Conservation (phyloP, 2,329 filamentous ascomycete species). For the Pezicula radicicola region DNA sequence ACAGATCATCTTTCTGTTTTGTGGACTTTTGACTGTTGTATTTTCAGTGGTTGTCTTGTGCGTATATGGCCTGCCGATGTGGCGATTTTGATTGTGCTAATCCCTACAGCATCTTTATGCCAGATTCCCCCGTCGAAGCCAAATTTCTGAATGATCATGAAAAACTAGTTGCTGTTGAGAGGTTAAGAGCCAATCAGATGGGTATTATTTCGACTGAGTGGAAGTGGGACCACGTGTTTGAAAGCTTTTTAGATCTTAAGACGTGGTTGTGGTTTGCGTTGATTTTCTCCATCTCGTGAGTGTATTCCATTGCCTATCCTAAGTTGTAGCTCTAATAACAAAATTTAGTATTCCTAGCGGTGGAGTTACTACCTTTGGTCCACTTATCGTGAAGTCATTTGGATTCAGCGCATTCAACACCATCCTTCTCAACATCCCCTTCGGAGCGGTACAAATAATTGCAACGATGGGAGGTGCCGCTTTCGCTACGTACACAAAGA, state of each 20-base stretch:
- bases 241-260: constrained; percentile 29
- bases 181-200: constrained; percentile 52
- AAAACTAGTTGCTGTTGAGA: constrained; percentile 50
- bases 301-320: background rate
- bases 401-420: constrained; percentile 36
- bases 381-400: constrained; percentile 38
- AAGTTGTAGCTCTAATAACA: constrained; percentile 7
- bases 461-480: constrained; percentile 56
- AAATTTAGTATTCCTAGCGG: constrained; percentile 2
- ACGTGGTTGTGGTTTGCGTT: constrained; percentile 32
- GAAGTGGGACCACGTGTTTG: constrained; percentile 44
- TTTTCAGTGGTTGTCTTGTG: constrained; percentile 42
- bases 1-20: constrained; percentile 47
- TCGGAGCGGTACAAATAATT: constrained; percentile 57
- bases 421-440: constrained; percentile 57
- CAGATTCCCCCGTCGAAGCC: constrained; percentile 20
- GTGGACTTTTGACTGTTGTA: constrained; percentile 46
- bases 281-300: constrained; percentile 22
- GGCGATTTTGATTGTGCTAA: background rate
- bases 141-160: constrained; percentile 49
- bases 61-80: background rate
- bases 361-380: constrained; percentile 27
- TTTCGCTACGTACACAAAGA: constrained; percentile 49
- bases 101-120: constrained; percentile 12
- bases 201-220: constrained; percentile 50